These are phyloP conservation scores for Suhomyces xylopsoci DNA, from an alignment of 805 yeast genomes.

Conservation along the genomic window DNA sequence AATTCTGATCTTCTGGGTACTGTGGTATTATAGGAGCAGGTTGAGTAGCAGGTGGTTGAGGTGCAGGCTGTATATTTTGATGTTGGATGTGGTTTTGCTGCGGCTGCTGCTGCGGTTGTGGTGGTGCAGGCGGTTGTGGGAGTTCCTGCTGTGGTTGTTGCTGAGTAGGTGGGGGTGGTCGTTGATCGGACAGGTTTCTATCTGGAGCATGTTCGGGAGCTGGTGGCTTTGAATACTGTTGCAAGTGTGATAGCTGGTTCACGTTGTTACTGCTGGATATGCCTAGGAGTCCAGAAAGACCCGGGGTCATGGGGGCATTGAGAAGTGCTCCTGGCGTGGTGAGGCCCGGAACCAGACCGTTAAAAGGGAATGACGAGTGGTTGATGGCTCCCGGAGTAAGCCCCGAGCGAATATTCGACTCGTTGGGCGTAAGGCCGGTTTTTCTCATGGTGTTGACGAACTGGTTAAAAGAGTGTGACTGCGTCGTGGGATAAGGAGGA, in stretches of 20 bases:
- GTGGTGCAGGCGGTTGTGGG: constrained; percentile 1
- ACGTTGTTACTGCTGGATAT: constrained; percentile 11
- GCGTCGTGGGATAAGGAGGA: constrained; percentile 4
- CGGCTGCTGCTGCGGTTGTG: constrained; percentile 4
- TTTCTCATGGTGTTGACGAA: constrained; percentile 34
- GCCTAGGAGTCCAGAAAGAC: constrained; percentile 39
- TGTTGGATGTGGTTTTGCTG: constrained; percentile 3
- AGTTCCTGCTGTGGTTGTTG: constrained; percentile 9
- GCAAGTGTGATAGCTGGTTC: constrained; percentile 8
- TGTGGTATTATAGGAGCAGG: background rate
- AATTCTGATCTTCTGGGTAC: background rate
- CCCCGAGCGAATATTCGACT: constrained; percentile 67
- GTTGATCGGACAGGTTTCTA: constrained; percentile 3
- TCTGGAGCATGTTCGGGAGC: background rate
- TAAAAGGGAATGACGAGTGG: constrained; percentile 34
- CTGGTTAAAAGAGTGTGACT: constrained; percentile 18
- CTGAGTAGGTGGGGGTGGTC: background rate
- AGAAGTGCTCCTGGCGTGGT: constrained; percentile 38
- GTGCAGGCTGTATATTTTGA: background rate
- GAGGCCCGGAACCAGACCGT: constrained; percentile 34
- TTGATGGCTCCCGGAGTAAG: constrained; percentile 56
- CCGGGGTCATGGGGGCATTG: constrained; percentile 50
- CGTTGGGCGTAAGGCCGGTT: constrained; percentile 74
- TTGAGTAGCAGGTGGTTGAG: background rate
- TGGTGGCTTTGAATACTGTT: constrained; percentile 6